Evolutionary conservation across 371 early-diverging fungal species (phyloP), one percentile per base, ranked within the genome.

Genomic region (Rhizopus arrhizus): DNA sequence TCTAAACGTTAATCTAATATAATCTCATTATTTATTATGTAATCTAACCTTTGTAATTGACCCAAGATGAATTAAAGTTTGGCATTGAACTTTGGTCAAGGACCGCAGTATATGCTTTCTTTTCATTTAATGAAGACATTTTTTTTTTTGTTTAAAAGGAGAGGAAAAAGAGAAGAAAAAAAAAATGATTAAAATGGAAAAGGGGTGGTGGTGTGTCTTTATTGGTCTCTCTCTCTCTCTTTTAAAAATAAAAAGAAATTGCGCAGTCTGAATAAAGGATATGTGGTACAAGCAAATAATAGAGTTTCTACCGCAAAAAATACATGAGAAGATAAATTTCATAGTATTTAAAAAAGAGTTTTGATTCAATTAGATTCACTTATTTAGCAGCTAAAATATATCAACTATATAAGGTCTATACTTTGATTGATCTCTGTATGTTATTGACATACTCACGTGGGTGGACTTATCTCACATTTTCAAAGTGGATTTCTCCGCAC

Each of bases 21-120:
- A 35, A 28, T 6, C 7, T 22, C 32, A 5, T 31, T 33, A 36
- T 38, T 33, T 4, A 29, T 8, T 10, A 29, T 34, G 48, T 32
- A 53, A 13, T 13, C 32, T 56, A 74, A 82, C 87, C 87, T 77
- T 87, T 88, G 53, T 81, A 83, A 59, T 85, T 88, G 41, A 85
- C 84, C 88, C 88, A 88, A 33, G 85, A 81, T 13, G 86, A 88
- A 62, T 88, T 88, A 52, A 84, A 83, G 62, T 88, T 88, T 31
- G 77, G 76, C 80, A 85, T 85, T 4, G 87, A 79, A 48, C 82
- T 83, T 56, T 87, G 85, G 69, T 86, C 86, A 62, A 81, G 75
- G n/a, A 29, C 48, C 10, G 48, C 48, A 29, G 48, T 48, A 28
- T 48, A 48, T 7, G 48, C 22, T 29, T 48, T 48, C 15, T 48